Percentiles rank a stretch among this genome's conserved stretches.
These are phyloP conservation scores for Deinandra increscens DNA, from an alignment of 129 eudicot genomes.

Conservation along the genomic window DNA sequence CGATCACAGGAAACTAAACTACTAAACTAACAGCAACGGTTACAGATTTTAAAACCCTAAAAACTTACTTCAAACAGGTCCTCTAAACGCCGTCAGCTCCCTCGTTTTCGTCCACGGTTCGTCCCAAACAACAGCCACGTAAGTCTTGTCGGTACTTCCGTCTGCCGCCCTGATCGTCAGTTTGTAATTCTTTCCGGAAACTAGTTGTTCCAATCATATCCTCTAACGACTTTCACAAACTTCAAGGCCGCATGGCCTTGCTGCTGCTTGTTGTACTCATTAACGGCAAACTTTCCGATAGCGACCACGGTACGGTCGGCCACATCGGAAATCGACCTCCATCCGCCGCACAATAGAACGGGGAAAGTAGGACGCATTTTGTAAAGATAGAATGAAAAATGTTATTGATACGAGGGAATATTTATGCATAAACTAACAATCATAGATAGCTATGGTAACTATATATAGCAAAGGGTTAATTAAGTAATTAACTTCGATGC, in stretches of 20 bases:
- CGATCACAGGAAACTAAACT: too few species aligned
- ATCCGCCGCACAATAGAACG: background rate
- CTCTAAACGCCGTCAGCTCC: slow-evolving; percentile 7
- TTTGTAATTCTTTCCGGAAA: slow-evolving; percentile 22
- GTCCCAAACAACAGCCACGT: slow-evolving; percentile 29
- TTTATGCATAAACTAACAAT: too few species aligned
- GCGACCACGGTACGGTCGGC: slow-evolving; percentile 11
- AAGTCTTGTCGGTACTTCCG: background rate
- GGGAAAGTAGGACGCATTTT: too few species aligned
- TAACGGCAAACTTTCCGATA: slow-evolving; percentile 17
- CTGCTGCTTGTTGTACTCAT: slow-evolving; percentile 20
- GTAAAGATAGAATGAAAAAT: too few species aligned
- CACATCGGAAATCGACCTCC: slow-evolving; percentile 17
- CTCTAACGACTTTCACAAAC: slow-evolving; percentile 1
- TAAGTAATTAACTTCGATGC: too few species aligned
- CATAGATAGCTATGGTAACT: too few species aligned
- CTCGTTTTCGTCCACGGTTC: slow-evolving; percentile 19
- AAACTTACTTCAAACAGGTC: slow-evolving; percentile 17
- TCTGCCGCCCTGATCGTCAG: slow-evolving; percentile 7
- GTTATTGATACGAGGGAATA: too few species aligned
- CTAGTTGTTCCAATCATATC: slow-evolving; percentile 21
- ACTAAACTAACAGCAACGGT: background rate
- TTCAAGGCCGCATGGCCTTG: background rate
- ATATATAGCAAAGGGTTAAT: too few species aligned
- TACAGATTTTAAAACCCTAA: background rate